Percentiles rank a stretch among this genome's conserved stretches.
phyloP scores from a whole-genome alignment of 495 filamentous ascomycete species.

The Trichocladium uniseriatum region DNA sequence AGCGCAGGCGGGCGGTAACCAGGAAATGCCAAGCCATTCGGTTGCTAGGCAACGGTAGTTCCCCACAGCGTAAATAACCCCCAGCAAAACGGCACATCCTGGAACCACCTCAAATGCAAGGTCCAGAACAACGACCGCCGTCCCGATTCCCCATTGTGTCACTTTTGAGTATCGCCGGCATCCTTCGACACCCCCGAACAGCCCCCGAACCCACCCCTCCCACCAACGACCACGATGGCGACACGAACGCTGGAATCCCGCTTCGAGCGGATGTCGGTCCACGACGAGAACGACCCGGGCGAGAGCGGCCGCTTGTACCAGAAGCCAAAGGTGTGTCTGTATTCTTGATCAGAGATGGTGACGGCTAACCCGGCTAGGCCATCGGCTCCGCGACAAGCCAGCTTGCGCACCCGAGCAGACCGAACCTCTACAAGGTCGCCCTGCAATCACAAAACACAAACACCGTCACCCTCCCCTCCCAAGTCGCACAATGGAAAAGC shows the following conservation, averaged over 20 bases:
- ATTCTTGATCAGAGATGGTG: not conserved
- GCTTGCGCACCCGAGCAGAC: constrained; percentile 49
- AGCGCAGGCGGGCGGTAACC: too few relatives aligned
- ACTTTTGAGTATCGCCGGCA: not conserved
- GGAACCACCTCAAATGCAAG: constrained; percentile 4
- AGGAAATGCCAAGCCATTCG: not conserved
- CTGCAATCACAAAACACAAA: constrained; percentile 57
- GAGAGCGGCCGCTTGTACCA: constrained; percentile 42
- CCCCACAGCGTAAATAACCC: constrained; percentile 1
- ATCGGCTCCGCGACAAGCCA: constrained; percentile 48
- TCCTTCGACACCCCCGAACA: not conserved
- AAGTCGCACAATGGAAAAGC: constrained; percentile 48
- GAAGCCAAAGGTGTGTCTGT: constrained; percentile 56
- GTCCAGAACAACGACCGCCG: not conserved
- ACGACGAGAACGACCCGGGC: constrained; percentile 63
- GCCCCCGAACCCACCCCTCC: not conserved
- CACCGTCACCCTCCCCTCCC: constrained; percentile 54
- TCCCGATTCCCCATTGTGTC: not conserved
- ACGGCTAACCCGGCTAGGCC: constrained; percentile 31
- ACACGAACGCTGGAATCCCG: constrained; percentile 57
- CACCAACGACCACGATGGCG: constrained; percentile 32
- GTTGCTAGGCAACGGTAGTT: constrained; percentile 22
- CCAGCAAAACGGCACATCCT: constrained; percentile 4
- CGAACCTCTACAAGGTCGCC: constrained; percentile 72
- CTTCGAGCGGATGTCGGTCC: constrained; percentile 73